Conservation (phyloP, 768 basidiomycete species). For the Pholiota molesta region DNA sequence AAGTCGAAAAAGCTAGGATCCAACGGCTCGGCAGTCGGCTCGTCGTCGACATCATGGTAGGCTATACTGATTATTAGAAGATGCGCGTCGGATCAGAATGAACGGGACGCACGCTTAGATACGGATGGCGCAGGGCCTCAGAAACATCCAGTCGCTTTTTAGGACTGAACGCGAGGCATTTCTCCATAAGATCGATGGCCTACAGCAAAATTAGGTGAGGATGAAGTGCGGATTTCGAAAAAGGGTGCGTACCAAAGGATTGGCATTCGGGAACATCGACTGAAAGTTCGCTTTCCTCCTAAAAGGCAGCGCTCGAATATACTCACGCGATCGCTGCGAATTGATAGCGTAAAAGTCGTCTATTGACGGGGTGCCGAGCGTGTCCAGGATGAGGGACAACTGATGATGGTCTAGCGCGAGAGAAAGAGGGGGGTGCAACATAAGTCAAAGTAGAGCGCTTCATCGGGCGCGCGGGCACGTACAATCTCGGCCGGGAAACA, state of each 20-base stretch:
- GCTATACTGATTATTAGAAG: conserved; percentile 40
- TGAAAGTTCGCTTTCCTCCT: conserved; percentile 75
- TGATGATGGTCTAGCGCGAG: conserved; percentile 82
- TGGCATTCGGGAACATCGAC: conserved; percentile 75
- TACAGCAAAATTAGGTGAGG: conserved; percentile 21
- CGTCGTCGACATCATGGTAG: conserved; percentile 89
- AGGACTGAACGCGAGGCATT: conserved; percentile 84
- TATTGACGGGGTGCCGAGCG: conserved; percentile 88
- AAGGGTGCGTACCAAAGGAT: conserved; percentile 51
- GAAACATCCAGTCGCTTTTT: conserved; percentile 87
- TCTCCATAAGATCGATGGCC: conserved; percentile 80
- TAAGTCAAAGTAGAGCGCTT: conserved; percentile 4
- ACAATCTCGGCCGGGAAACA: conserved; percentile 97
- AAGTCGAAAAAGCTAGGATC: conserved; percentile 86
- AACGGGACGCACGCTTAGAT: conserved; percentile 63
- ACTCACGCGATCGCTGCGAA: conserved; percentile 76
- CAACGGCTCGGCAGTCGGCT: conserved; percentile 77
- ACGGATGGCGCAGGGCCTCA: conserved; percentile 88
- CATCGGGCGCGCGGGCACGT: conserved; percentile 27
- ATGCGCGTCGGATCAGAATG: neutral
- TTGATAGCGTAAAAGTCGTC: conserved; percentile 96
- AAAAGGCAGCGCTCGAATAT: conserved; percentile 88
- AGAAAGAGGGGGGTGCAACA: conserved; percentile 10
- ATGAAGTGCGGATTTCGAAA: neutral
- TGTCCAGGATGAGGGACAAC: conserved; percentile 88